A percentile compares a stretch with the other conserved stretches of the same genome.
phyloP scores from a whole-genome alignment of 2,329 filamentous ascomycete species.

The Aureobasidium sp. region DNA sequence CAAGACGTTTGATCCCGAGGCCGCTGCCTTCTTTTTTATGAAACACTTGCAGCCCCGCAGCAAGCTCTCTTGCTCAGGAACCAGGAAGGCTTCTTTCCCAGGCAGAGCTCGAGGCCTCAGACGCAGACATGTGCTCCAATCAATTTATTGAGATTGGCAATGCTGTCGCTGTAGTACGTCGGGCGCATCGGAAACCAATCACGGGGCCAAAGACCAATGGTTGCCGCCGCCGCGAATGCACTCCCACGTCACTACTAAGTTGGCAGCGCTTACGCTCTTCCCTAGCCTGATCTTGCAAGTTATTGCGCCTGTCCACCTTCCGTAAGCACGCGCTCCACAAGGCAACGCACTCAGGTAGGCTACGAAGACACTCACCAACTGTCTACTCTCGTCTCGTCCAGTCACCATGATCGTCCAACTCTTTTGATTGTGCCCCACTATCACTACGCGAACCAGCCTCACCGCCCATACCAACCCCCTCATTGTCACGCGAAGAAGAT shows the following conservation, averaged over 20 bases:
- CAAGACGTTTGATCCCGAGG: neutral
- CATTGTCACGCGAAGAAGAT: neutral
- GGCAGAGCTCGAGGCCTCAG: neutral
- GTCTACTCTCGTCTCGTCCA: neutral
- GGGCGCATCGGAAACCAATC: neutral
- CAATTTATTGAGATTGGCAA: neutral
- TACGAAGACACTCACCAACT: neutral
- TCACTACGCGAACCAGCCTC: constrained; percentile 1
- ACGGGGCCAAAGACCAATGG: neutral
- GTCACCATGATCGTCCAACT: neutral
- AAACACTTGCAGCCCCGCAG: constrained; percentile 1
- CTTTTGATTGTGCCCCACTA: constrained; percentile 6
- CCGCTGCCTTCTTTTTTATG: neutral
- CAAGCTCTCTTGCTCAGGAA: neutral
- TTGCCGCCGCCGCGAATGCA: constrained; percentile 4
- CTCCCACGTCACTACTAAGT: constrained; percentile 6
- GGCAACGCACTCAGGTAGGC: neutral
- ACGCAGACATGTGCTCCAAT: neutral
- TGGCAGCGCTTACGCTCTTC: constrained; percentile 15
- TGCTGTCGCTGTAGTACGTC: neutral
- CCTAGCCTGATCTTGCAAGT: neutral
- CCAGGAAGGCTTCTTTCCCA: neutral
- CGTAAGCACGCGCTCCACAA: neutral
- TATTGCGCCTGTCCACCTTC: neutral
- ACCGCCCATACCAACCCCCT: constrained; percentile 6